These are phyloP conservation scores for Tricharina praecox DNA, from an alignment of 495 filamentous ascomycete species.

Conservation along the genomic window DNA sequence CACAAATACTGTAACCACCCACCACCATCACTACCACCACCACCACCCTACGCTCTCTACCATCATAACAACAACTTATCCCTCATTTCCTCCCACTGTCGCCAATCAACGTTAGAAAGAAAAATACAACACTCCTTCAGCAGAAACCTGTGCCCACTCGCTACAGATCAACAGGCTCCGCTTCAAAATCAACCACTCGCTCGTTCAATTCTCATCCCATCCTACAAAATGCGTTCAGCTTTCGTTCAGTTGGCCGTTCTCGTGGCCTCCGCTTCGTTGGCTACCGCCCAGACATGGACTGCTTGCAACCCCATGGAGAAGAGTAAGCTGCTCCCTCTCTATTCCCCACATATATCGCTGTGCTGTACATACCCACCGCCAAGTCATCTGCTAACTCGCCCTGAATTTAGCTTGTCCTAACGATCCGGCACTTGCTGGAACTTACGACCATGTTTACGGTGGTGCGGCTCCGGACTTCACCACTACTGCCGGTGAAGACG, in stretches of 20 bases:
- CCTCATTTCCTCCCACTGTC: no score
- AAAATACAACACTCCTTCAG: no score
- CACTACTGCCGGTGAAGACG: constrained; percentile 53
- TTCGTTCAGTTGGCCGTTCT: background rate
- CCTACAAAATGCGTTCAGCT: background rate
- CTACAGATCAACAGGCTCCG: no score
- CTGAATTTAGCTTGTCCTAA: constrained; percentile 40
- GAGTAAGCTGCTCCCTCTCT: constrained; percentile 33
- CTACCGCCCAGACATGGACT: constrained; percentile 56
- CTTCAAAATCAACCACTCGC: no score
- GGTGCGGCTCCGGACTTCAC: constrained; percentile 36
- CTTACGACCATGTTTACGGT: constrained; percentile 34
- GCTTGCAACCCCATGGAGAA: constrained; percentile 55
- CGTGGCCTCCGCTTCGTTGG: constrained; percentile 23
- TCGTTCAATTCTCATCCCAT: background rate
- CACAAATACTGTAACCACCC: no score
- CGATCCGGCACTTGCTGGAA: constrained; percentile 65
- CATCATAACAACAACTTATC: no score
- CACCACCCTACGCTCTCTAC: no score
- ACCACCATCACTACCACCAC: no score
- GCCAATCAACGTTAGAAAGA: no score
- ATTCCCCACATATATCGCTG: no score
- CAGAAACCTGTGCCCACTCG: no score
- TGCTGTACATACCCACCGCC: background rate
- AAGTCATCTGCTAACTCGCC: background rate